These are phyloP conservation scores for Nigrospora sphaerica DNA, from an alignment of 2,329 filamentous ascomycete species.

Conservation along the genomic window DNA sequence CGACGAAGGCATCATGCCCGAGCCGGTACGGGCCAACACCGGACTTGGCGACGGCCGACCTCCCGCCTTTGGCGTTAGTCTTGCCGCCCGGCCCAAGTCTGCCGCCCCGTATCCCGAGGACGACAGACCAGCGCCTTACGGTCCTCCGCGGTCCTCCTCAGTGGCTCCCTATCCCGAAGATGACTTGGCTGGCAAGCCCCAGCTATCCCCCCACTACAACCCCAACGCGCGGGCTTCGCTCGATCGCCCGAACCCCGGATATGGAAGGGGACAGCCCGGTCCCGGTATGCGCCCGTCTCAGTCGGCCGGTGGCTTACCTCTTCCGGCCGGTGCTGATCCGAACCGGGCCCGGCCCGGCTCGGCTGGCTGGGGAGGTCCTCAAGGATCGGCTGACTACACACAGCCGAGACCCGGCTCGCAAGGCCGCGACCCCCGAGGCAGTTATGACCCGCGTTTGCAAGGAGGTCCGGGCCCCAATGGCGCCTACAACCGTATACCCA, in stretches of 20 bases:
- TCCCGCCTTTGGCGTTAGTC: constrained; percentile 45
- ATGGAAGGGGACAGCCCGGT: constrained; percentile 35
- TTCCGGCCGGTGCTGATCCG: constrained; percentile 31
- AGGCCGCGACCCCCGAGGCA: constrained; percentile 9
- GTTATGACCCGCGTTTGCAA: constrained; percentile 5
- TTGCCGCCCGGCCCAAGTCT: constrained; percentile 44
- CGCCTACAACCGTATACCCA: constrained; percentile 29
- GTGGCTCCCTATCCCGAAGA: constrained; percentile 48
- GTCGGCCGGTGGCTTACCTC: constrained; percentile 36
- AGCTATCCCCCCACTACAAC: constrained; percentile 33
- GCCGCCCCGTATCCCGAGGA: constrained; percentile 66
- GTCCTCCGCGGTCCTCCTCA: constrained; percentile 35
- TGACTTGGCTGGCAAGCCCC: constrained; percentile 27
- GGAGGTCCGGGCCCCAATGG: constrained; percentile 24
- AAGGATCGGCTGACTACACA: constrained; percentile 18
- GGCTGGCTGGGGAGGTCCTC: constrained; percentile 34
- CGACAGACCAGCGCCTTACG: constrained; percentile 48
- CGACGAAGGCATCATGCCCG: constrained; percentile 33
- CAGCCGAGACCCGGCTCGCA: constrained; percentile 30
- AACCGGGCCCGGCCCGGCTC: constrained; percentile 34
- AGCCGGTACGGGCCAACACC: constrained; percentile 34
- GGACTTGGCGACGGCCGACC: constrained; percentile 26
- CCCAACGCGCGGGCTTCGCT: constrained; percentile 42
- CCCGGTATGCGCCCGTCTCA: constrained; percentile 33
- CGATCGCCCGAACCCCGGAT: constrained; percentile 43